Base-by-base conservation (phyloP, 202 grass and related monocot species). In the Sporobolus alterniflorus region DNA sequence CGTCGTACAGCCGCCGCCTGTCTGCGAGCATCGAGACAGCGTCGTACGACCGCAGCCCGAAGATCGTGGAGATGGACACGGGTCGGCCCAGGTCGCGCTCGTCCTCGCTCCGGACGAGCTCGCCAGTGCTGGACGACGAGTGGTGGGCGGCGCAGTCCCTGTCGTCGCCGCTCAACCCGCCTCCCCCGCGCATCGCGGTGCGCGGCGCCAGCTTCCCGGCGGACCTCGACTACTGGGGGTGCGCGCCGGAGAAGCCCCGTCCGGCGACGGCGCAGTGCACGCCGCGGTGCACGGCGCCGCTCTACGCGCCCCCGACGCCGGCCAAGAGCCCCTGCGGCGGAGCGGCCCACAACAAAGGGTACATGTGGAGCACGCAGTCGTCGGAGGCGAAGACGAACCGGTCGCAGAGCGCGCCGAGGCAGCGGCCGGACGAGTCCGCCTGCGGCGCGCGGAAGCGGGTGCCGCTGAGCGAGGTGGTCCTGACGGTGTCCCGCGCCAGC, bases 11-110 rank as follows among this genome's bases (percentile, higher is more conserved):
- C 88, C 85, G 93, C 3, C 87, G 89, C 7, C 81, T 96, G 21
- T 99, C 97, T 0, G 86, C 97, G 54, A 92, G 89, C 88, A 76
- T 99, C 36, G 97, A 99, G 51, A 89, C 81, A 10, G 71, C 79
- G 64, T 92, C 77, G 47, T 90, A 67, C 36, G 96, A 96, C 81
- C 85, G 81, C 71, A 99, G 97, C 83, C 91, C 97, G 2, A 99
- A 96, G 90, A 96, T 96, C 47, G 97, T 99, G 31, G 97, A 99
- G 84, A 92, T 99, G 67, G 97, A 99, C 75, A 96, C 91, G 0
- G 83, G 82, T 13, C 75, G 93, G 9, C 91, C 89, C 3, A 86
- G 82, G 71, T 94, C 90, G 50, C 88, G 97, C 12, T 88, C 89
- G 1, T 96, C 91, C 18, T 92, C 93, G 9, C 88, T 91, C 4